These are phyloP conservation scores for Alloteropsis angusta DNA, from an alignment of 202 grass and related monocot species.

Conservation along the genomic window DNA sequence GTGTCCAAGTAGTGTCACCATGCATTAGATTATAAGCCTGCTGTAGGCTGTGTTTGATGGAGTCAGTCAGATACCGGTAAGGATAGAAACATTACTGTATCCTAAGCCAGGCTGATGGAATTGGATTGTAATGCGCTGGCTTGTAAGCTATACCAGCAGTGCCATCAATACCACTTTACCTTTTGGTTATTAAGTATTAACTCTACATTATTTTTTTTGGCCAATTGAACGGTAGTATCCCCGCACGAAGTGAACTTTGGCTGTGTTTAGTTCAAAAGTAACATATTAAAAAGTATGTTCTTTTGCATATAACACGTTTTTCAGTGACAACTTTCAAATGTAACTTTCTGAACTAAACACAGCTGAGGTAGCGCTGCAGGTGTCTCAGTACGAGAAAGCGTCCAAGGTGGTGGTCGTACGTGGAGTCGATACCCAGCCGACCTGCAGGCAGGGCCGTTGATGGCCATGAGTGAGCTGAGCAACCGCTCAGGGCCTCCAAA, in stretches of 20 bases:
- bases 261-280: too few species aligned
- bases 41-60: neutral
- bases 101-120: neutral
- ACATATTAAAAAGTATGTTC: too few species aligned
- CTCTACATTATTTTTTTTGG: too few species aligned
- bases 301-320: too few species aligned
- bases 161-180: neutral
- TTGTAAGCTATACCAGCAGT: neutral
- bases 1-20: neutral
- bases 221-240: too few species aligned
- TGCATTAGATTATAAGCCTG: neutral
- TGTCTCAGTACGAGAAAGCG: conserved; percentile 78
- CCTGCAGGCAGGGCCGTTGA: conserved; percentile 63
- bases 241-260: too few species aligned
- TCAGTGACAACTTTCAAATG: too few species aligned
- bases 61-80: neutral
- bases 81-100: too few species aligned
- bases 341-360: too few species aligned
- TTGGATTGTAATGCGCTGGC: neutral
- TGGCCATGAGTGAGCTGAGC: too few species aligned
- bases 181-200: neutral
- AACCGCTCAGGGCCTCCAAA: too few species aligned
- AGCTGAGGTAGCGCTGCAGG: conserved; percentile 35
- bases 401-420: conserved; percentile 76
- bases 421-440: conserved; percentile 71